Evolutionary conservation across 805 yeast genomes (phyloP).

Genomic region (Ogataea trehaloabstinens): DNA sequence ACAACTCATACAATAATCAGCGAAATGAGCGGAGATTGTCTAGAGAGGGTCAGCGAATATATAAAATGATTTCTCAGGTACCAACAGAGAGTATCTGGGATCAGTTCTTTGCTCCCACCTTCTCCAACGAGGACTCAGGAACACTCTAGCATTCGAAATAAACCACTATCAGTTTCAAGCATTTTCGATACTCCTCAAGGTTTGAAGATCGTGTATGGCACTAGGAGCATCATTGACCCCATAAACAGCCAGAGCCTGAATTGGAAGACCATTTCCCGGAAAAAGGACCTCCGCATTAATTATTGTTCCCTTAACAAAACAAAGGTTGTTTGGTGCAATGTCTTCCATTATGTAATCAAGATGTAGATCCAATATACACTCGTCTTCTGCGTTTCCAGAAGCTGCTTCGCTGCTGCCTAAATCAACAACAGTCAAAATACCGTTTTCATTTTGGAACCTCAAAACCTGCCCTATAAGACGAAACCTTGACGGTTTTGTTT

Average conservation of each 20-base stretch:
- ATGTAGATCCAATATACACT: conserved; percentile 5
- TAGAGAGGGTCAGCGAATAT: conserved; percentile 54
- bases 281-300: conserved; percentile 24
- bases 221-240: conserved; percentile 18
- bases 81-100: conserved; percentile 71
- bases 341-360: conserved; percentile 9
- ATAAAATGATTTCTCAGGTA: conserved; percentile 60
- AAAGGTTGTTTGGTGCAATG: conserved; percentile 5
- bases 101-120: conserved; percentile 46
- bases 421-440: conserved; percentile 14
- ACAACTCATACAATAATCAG: background rate
- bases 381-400: background rate
- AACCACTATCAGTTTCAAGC: background rate
- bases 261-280: conserved; percentile 8
- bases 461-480: conserved; percentile 24
- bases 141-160: background rate
- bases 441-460: conserved; percentile 17
- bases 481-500: conserved; percentile 12
- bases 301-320: conserved; percentile 18
- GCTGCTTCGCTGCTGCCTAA: conserved; percentile 8
- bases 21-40: conserved; percentile 9
- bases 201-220: conserved; percentile 12
- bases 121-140: conserved; percentile 13
- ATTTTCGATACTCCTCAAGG: conserved; percentile 14
- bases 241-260: conserved; percentile 20